These are phyloP conservation scores for Periglandula ipomoeae DNA, from an alignment of 2,329 filamentous ascomycete species.

Conservation along the genomic window DNA sequence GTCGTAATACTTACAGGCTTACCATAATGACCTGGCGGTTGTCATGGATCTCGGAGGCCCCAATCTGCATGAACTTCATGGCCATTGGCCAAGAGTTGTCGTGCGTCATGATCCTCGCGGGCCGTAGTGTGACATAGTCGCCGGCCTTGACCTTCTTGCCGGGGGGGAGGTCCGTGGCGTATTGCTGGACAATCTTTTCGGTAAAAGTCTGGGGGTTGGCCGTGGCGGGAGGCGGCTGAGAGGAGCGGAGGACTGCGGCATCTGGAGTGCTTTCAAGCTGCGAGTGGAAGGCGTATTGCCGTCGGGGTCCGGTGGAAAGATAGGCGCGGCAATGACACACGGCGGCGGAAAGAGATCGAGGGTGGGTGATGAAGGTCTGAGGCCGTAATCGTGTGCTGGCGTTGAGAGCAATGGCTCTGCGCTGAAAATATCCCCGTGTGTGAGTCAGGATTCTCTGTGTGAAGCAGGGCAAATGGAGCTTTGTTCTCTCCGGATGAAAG, in stretches of 20 bases:
- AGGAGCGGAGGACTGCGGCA: conserved; percentile 46
- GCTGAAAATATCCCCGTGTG: too few relatives aligned
- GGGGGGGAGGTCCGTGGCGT: conserved; percentile 64
- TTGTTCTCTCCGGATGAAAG: too few relatives aligned
- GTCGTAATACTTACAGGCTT: too few relatives aligned
- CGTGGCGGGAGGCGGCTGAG: conserved; percentile 32
- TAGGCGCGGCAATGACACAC: neutral
- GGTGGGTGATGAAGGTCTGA: neutral
- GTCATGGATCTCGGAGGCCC: conserved; percentile 62
- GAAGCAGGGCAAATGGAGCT: too few relatives aligned
- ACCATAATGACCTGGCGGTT: conserved; percentile 69
- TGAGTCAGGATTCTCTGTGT: neutral
- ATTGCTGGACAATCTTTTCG: conserved; percentile 83
- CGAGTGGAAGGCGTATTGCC: conserved; percentile 45
- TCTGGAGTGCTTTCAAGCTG: conserved; percentile 46
- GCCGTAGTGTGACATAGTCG: conserved; percentile 75
- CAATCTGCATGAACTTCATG: conserved; percentile 69
- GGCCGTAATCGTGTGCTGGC: neutral
- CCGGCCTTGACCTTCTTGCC: conserved; percentile 70
- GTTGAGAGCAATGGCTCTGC: neutral
- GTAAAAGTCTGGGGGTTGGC: conserved; percentile 40
- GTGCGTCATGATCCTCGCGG: conserved; percentile 74
- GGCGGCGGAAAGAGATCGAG: neutral
- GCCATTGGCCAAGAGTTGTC: conserved; percentile 74
- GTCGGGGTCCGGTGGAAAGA: neutral